A percentile compares a stretch with the other conserved stretches of the same genome.
Conservation (phyloP, 2,329 filamentous ascomycete genomes). For the Phyllosticta paracitricarpa region DNA sequence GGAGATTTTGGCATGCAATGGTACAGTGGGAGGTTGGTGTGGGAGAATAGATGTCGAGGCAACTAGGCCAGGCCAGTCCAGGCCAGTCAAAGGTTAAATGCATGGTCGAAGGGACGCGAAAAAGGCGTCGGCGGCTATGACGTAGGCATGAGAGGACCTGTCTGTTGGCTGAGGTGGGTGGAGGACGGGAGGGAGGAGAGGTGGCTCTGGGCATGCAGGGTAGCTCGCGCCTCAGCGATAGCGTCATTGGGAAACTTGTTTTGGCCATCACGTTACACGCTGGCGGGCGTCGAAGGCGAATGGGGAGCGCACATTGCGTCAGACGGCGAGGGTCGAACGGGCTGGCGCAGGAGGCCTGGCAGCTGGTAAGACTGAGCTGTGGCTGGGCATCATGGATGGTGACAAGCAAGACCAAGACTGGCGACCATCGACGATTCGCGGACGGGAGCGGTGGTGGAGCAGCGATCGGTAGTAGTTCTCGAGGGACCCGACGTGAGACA, state of each 20-base stretch:
- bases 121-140: conserved; percentile 17
- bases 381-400: conserved; percentile 7
- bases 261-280: conserved; percentile 15
- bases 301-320: conserved; percentile 8
- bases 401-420: not conserved
- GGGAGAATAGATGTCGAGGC: conserved; percentile 4
- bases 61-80: not conserved
- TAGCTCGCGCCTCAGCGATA: conserved; percentile 24
- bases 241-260: conserved; percentile 27
- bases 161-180: conserved; percentile 1
- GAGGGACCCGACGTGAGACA: not conserved
- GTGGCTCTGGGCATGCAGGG: conserved; percentile 15
- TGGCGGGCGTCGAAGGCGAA: not conserved
- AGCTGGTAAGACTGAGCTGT: conserved; percentile 1
- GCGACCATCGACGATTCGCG: conserved; percentile 4
- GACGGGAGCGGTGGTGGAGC: not conserved
- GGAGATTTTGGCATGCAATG: conserved; percentile 38
- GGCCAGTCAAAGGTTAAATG: conserved; percentile 7
- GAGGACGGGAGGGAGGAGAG: conserved; percentile 7
- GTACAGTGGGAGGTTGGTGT: conserved; percentile 13
- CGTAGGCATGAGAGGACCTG: conserved; percentile 18
- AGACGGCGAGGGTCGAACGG: not conserved
- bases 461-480: not conserved
- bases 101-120: not conserved
- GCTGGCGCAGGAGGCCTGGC: conserved; percentile 1